These are phyloP conservation scores for Didymella lethalis DNA, from an alignment of 2,329 filamentous ascomycete species.

Conservation along the genomic window DNA sequence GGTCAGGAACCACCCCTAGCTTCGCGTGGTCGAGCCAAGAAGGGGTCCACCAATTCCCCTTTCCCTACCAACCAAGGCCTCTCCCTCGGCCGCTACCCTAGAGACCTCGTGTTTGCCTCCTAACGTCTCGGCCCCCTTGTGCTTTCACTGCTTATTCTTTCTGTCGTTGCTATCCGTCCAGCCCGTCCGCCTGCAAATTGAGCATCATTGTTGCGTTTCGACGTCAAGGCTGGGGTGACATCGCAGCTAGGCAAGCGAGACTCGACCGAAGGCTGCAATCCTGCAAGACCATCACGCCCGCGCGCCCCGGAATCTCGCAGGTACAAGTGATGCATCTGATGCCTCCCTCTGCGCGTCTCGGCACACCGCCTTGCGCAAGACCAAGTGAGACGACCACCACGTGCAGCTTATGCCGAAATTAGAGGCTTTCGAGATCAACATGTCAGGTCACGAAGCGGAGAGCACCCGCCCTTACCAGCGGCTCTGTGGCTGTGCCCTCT, in stretches of 20 bases:
- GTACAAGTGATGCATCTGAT: constrained; percentile 26
- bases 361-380: constrained; percentile 34
- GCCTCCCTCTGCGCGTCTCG: constrained; percentile 24
- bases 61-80: constrained; percentile 23
- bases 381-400: constrained; percentile 33
- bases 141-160: constrained; percentile 2
- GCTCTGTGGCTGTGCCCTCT: constrained; percentile 19
- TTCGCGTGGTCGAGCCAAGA: constrained; percentile 25
- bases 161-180: constrained; percentile 30
- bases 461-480: constrained; percentile 19
- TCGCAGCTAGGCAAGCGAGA: constrained; percentile 25
- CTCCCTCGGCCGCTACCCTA: constrained; percentile 26
- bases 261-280: constrained; percentile 29
- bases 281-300: constrained; percentile 37
- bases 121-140: constrained; percentile 34
- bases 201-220: constrained; percentile 11
- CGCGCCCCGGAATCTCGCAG: constrained; percentile 13
- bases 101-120: constrained; percentile 21
- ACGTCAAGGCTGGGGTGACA: constrained; percentile 29
- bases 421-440: constrained; percentile 37
- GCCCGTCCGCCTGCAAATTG: constrained; percentile 39
- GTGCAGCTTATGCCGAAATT: constrained; percentile 41
- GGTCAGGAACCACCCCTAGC: constrained; percentile 36
- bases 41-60: constrained; percentile 31
- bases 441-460: constrained; percentile 36